Percentiles rank a stretch among this genome's conserved stretches.
Evolutionary conservation across 139 green algal species (phyloP).

Genomic region (Pseudopediastrum boryanum): DNA sequence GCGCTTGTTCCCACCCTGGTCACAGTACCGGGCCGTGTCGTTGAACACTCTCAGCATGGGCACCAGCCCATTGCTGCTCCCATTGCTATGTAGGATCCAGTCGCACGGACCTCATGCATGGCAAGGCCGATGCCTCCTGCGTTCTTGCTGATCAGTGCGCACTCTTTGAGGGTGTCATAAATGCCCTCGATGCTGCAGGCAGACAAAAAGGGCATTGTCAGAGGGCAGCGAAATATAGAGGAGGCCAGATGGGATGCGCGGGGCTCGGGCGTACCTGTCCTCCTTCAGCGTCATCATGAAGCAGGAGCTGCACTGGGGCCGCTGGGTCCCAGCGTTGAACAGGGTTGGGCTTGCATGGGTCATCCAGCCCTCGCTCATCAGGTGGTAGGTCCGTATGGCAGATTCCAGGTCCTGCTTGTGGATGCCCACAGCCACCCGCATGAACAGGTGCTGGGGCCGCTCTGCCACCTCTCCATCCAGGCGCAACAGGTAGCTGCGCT

Average conservation of each 20-base stretch:
- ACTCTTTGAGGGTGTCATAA: constrained; percentile 99
- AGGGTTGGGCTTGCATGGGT: constrained; percentile 98
- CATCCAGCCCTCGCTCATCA: constrained; percentile 92
- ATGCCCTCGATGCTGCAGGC: constrained; percentile 99
- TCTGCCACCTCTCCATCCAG: constrained; percentile 95
- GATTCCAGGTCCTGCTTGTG: constrained; percentile 77
- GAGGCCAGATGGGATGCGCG: no score
- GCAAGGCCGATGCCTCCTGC: constrained; percentile 95
- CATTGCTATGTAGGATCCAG: constrained; percentile 98
- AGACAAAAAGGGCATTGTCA: no score
- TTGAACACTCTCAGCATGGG: constrained; percentile 99
- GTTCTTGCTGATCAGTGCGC: constrained; percentile 95
- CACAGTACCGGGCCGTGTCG: constrained; percentile 93
- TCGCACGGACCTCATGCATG: constrained; percentile 95
- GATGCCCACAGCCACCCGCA: constrained; percentile 95
- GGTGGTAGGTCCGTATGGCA: constrained; percentile 87
- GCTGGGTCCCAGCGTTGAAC: constrained; percentile 98
- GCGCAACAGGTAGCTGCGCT: constrained; percentile 97
- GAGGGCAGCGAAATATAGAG: no score
- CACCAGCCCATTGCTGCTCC: constrained; percentile 97
- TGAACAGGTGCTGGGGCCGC: constrained; percentile 99
- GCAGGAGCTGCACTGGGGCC: constrained; percentile 93
- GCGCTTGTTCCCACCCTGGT: constrained; percentile 93
- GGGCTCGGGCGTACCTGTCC: no score
- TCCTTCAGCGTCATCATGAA: constrained; percentile 96